Conservation (phyloP, 768 basidiomycete species). For the Lyophyllum decastes region DNA sequence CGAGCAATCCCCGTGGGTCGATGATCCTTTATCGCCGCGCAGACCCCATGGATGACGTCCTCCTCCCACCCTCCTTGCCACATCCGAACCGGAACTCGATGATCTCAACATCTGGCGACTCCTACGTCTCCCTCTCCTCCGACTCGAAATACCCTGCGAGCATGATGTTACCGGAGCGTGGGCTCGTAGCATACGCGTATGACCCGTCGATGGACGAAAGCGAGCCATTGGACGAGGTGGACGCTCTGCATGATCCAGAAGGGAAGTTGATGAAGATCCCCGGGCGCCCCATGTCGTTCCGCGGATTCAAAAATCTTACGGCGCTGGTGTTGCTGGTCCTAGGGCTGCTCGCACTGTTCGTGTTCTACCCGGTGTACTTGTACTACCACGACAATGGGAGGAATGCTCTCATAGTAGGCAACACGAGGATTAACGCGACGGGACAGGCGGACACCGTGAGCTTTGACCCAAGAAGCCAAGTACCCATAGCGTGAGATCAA, state of each 20-base stretch:
- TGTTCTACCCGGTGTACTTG: conserved; percentile 68
- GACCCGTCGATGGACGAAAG: conserved; percentile 49
- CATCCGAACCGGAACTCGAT: conserved; percentile 29
- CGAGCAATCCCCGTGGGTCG: conserved; percentile 22
- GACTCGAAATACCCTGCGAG: conserved; percentile 69
- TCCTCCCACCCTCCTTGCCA: conserved; percentile 34
- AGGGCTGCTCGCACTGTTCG: conserved; percentile 68
- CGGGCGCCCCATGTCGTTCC: conserved; percentile 22
- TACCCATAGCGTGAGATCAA: conserved; percentile 24
- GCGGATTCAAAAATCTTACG: conserved; percentile 58
- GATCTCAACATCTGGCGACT: conserved; percentile 35
- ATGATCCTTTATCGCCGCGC: conserved; percentile 38
- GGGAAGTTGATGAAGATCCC: conserved; percentile 24
- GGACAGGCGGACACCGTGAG: conserved; percentile 56
- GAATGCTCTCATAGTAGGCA: conserved; percentile 50
- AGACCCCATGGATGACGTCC: conserved; percentile 26
- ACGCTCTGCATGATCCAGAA: conserved; percentile 57
- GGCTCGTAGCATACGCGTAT: conserved; percentile 64
- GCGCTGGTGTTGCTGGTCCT: conserved; percentile 60
- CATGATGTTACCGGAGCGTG: conserved; percentile 23
- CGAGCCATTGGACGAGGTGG: conserved; percentile 53
- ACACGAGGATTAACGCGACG: conserved; percentile 61
- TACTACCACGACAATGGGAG: conserved; percentile 40
- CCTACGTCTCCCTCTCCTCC: conserved; percentile 51
- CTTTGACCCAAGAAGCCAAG: conserved; percentile 32